Evolutionary conservation across 1,284 basidiomycete genomes (phyloP), one percentile per base, ranked within the genome.

Genomic region (Blastosporella zonata): DNA sequence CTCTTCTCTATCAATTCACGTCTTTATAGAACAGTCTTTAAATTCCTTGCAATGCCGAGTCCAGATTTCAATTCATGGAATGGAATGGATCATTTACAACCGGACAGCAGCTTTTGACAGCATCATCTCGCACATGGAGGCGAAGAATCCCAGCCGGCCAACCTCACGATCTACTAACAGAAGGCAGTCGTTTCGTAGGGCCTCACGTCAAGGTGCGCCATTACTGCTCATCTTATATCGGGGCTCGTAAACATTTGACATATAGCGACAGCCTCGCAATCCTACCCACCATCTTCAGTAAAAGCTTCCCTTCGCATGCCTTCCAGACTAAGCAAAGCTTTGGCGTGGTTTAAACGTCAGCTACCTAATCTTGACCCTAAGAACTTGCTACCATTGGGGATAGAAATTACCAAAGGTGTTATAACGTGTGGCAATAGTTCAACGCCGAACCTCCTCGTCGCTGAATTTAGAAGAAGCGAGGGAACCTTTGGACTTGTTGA

Each of bases 61-160:
- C 33, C 82, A 87, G 44, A 64, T 93, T 21, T 82, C 82, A 6
- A 62, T 90, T 3, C 82, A 94, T 57, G 94, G 94, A 17, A 74
- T 93, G 29, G 92, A 97, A 67, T 91, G 88, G 83, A 91, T 91
- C 66, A 65, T 96, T 40, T 96, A 91, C 68, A 97, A 97, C 66
- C 75, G 84, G 47, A 94, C 90, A 1, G 79, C 90, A 2, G 84
- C 91, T 4, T 96, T 88, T 65, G 91, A 97, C 61, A 77, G 80
- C 47, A 93, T 97, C 38, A 69, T 94, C 17, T 77, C 85, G 22
- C 81, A 88, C 58, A 82, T 93, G 75, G 78, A 78, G 54, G 58
- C 62, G 18, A 67, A 68, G 42, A 53, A 64, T 41, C 50, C 69
- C 1, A 61, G 59, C 28, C 65, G 62, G 27, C 60, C 66, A 13